These are phyloP conservation scores for Pyrenopolyporus hunteri DNA, from an alignment of 495 filamentous ascomycete genomes.

Conservation along the genomic window DNA sequence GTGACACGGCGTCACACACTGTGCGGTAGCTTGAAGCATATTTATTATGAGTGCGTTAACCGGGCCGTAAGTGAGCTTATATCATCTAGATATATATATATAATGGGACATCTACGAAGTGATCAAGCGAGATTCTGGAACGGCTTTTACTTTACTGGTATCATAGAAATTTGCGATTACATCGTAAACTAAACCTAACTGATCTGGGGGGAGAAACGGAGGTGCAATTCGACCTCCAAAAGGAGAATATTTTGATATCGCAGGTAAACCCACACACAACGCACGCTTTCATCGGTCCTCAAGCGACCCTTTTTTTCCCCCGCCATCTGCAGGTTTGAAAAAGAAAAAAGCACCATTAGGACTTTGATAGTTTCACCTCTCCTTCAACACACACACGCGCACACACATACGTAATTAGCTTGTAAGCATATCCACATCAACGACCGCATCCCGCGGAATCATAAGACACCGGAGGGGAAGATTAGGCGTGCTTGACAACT, in stretches of 20 bases:
- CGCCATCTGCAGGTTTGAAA: constrained; percentile 8
- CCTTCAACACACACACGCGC: constrained; percentile 3
- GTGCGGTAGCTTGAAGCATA: background rate
- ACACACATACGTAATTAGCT: constrained; percentile 24
- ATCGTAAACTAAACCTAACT: constrained; percentile 46
- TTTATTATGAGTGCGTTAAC: background rate
- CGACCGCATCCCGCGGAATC: constrained; percentile 19
- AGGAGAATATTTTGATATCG: constrained; percentile 40
- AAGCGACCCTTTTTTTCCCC: background rate
- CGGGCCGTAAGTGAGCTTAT: background rate
- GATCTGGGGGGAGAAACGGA: constrained; percentile 35
- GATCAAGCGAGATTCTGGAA: too few relatives aligned
- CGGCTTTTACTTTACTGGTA: constrained; percentile 39
- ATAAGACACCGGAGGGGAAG: constrained; percentile 19
- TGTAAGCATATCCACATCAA: constrained; percentile 29
- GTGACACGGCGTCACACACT: too few relatives aligned
- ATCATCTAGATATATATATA: too few relatives aligned
- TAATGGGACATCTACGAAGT: too few relatives aligned
- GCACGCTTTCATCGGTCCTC: constrained; percentile 6
- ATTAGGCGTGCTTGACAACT: constrained; percentile 34
- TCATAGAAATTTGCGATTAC: constrained; percentile 46
- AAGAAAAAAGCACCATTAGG: background rate
- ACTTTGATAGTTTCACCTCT: constrained; percentile 17
- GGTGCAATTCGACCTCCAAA: constrained; percentile 26
- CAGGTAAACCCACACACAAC: constrained; percentile 14